Conservation (phyloP, 2,329 filamentous ascomycete genomes). For the Trichoderma afroharzianum region DNA sequence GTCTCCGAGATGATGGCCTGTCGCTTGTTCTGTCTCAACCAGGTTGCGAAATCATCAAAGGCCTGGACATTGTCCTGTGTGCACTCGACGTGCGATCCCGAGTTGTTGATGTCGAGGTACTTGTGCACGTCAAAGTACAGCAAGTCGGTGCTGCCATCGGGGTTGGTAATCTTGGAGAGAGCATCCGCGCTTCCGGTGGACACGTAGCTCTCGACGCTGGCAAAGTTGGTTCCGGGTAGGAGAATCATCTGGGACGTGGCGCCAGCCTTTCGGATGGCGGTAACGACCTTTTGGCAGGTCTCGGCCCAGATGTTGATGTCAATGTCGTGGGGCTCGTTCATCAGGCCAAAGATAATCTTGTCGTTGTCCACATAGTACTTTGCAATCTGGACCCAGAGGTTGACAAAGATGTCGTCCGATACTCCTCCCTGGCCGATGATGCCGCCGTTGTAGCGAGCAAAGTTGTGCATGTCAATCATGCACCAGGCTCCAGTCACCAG, state of each 20-base stretch:
- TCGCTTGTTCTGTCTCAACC: conserved; percentile 44
- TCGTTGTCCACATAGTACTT: conserved; percentile 53
- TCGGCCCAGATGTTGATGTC: conserved; percentile 56
- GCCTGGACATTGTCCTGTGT: conserved; percentile 50
- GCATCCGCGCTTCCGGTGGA: conserved; percentile 48
- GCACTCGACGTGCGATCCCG: conserved; percentile 50
- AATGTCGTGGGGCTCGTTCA: conserved; percentile 66
- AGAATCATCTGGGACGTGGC: conserved; percentile 60
- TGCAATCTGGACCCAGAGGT: conserved; percentile 57
- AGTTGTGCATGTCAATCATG: conserved; percentile 59
- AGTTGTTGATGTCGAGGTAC: conserved; percentile 57
- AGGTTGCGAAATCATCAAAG: conserved; percentile 46
- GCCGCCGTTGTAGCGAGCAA: conserved; percentile 56
- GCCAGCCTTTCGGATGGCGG: conserved; percentile 61
- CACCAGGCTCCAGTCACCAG: conserved; percentile 54
- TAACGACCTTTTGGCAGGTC: conserved; percentile 60
- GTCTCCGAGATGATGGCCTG: conserved; percentile 52
- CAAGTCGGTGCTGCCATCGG: conserved; percentile 52
- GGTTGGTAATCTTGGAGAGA: conserved; percentile 53
- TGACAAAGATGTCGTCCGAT: conserved; percentile 53
- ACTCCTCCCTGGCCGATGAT: conserved; percentile 66
- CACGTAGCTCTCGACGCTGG: conserved; percentile 47
- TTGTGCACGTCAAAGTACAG: conserved; percentile 60
- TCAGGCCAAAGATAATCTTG: conserved; percentile 58
- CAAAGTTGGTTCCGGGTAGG: conserved; percentile 58